phyloP scores from a whole-genome alignment of 2,329 filamentous ascomycete genomes.

The Penicillium italicum region DNA sequence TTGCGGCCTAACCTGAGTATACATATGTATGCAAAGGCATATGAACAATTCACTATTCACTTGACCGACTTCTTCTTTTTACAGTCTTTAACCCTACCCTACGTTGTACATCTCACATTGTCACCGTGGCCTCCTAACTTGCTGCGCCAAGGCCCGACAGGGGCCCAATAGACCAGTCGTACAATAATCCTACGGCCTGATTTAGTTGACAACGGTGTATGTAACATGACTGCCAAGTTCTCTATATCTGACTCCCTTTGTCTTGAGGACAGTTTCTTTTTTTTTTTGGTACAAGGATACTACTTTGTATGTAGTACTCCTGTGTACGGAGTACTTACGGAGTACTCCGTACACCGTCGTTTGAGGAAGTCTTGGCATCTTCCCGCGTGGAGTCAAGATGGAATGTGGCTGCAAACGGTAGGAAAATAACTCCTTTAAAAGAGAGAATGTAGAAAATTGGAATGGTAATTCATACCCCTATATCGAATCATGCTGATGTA shows the following conservation, averaged over 20 bases:
- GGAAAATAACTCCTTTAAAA: background rate
- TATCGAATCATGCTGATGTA: background rate
- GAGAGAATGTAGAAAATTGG: background rate
- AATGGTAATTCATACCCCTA: background rate
- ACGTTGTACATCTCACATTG: background rate
- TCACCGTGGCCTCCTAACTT: constrained; percentile 3
- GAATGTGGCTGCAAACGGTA: constrained; percentile 11
- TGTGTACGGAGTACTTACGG: no score
- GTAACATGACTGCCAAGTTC: background rate
- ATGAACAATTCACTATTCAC: no score
- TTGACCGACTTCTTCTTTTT: background rate
- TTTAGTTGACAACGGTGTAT: background rate
- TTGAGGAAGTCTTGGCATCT: constrained; percentile 8
- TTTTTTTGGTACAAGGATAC: background rate
- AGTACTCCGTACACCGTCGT: background rate
- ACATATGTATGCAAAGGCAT: background rate
- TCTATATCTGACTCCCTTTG: background rate
- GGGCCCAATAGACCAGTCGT: background rate
- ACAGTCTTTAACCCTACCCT: background rate
- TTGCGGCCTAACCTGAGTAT: constrained; percentile 1
- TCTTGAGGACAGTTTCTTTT: background rate
- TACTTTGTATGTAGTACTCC: background rate
- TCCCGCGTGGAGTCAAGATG: constrained; percentile 12
- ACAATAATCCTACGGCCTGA: background rate
- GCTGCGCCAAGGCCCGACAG: background rate